These are phyloP conservation scores for Malus hybrid DNA, from an alignment of 331 rosid genomes.

Conservation along the genomic window DNA sequence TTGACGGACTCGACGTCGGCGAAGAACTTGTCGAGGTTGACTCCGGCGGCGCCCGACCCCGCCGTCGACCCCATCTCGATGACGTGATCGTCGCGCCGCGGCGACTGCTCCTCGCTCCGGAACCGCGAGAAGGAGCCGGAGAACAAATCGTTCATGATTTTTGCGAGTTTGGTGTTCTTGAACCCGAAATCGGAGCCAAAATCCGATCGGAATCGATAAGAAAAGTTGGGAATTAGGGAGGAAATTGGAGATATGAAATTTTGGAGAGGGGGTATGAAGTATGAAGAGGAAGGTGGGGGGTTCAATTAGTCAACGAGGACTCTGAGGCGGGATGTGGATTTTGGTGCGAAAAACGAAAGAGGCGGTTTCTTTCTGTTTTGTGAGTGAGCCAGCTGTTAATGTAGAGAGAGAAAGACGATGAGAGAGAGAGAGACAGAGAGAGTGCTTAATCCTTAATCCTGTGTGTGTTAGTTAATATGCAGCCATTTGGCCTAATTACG, in stretches of 20 bases:
- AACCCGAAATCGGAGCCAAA: background rate
- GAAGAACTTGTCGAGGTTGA: conserved; percentile 73
- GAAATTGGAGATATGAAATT: background rate
- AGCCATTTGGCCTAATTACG: no score
- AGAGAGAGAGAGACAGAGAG: background rate
- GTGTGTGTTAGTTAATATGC: no score
- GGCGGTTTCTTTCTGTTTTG: background rate
- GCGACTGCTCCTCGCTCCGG: conserved; percentile 36
- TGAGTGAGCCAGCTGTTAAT: background rate
- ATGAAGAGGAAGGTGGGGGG: background rate
- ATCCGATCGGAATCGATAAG: background rate
- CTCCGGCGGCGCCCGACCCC: conserved; percentile 24
- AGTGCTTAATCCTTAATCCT: background rate
- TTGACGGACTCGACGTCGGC: conserved; percentile 70
- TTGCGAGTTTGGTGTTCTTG: no score
- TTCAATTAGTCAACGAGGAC: background rate
- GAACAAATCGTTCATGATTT: conserved; percentile 68
- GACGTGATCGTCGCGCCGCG: conserved; percentile 58
- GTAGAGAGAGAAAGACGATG: background rate
- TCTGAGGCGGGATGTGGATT: background rate
- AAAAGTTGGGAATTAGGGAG: background rate
- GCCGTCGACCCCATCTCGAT: conserved; percentile 52
- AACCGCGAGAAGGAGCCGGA: conserved; percentile 73
- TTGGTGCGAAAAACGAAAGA: background rate
- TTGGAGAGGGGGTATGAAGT: background rate